Percentiles rank a stretch among this genome's conserved stretches.
Conservation (phyloP, 176 grass and related monocot genomes). For the Eragrostis nindensis region DNA sequence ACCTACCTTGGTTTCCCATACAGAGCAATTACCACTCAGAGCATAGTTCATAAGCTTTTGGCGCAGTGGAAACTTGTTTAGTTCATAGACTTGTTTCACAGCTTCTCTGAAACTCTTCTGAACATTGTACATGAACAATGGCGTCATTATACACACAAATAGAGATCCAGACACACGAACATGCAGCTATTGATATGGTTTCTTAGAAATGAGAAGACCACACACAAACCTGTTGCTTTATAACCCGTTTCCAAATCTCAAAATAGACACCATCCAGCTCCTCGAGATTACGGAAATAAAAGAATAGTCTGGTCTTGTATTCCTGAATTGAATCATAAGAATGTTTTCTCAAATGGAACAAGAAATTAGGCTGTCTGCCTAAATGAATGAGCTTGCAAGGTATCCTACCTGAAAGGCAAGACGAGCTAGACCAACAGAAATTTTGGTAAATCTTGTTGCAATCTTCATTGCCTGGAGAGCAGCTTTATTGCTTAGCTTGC, state of each 20-base stretch:
- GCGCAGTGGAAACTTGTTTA: slow-evolving; percentile 11
- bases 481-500: neutral
- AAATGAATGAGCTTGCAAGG: neutral
- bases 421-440: slow-evolving; percentile 1
- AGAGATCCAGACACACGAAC: slow-evolving; percentile 15
- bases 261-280: slow-evolving; percentile 30
- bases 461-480: neutral
- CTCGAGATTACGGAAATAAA: neutral
- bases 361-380: neutral
- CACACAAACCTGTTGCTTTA: slow-evolving; percentile 17
- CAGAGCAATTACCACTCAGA: neutral
- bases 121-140: slow-evolving; percentile 22
- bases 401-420: neutral
- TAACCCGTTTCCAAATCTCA: slow-evolving; percentile 28
- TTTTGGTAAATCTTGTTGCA: neutral
- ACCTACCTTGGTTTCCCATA: slow-evolving; percentile 13
- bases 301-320: neutral
- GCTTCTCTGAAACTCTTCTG: neutral
- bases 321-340: neutral
- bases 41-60: slow-evolving; percentile 7
- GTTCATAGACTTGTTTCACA: slow-evolving; percentile 25
- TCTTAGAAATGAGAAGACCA: neutral
- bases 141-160: neutral
- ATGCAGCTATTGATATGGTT: neutral
- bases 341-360: neutral